These are phyloP conservation scores for Pleoardoris graminearum DNA, from an alignment of 2,329 filamentous ascomycete genomes.

Conservation along the genomic window DNA sequence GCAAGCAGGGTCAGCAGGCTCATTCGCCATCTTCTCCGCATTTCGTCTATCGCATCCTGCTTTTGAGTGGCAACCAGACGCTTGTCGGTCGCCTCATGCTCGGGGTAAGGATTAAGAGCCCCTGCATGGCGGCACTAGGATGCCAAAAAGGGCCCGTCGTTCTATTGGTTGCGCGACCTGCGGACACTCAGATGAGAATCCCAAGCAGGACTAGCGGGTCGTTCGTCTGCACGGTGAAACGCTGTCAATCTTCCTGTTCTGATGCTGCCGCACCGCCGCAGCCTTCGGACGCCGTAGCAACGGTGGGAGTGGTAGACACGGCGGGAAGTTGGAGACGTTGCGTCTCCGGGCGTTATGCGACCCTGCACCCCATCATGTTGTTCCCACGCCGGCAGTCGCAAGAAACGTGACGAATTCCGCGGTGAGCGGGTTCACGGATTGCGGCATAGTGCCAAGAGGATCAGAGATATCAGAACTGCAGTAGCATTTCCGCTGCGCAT, in stretches of 20 bases:
- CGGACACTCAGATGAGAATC: constrained; percentile 30
- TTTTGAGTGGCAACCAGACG: constrained; percentile 37
- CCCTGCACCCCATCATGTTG: no score
- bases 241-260: constrained; percentile 22
- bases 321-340: neutral
- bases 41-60: constrained; percentile 38
- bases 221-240: constrained; percentile 30
- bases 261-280: constrained; percentile 5
- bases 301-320: constrained; percentile 10
- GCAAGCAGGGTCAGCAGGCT: constrained; percentile 17
- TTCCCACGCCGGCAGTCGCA: constrained; percentile 20
- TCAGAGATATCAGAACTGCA: constrained; percentile 20
- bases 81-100: constrained; percentile 21
- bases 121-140: constrained; percentile 27
- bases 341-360: neutral
- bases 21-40: constrained; percentile 40
- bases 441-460: constrained; percentile 16
- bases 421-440: constrained; percentile 8
- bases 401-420: constrained; percentile 1
- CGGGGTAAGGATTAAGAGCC: constrained; percentile 27
- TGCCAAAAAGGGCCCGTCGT: constrained; percentile 17
- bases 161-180: constrained; percentile 29
- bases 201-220: constrained; percentile 14
- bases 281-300: neutral
- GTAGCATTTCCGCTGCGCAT: constrained; percentile 21